A percentile compares a stretch with the other conserved stretches of the same genome.
phyloP scores from a whole-genome alignment of 768 basidiomycete species.

The Podaxis rugospora region DNA sequence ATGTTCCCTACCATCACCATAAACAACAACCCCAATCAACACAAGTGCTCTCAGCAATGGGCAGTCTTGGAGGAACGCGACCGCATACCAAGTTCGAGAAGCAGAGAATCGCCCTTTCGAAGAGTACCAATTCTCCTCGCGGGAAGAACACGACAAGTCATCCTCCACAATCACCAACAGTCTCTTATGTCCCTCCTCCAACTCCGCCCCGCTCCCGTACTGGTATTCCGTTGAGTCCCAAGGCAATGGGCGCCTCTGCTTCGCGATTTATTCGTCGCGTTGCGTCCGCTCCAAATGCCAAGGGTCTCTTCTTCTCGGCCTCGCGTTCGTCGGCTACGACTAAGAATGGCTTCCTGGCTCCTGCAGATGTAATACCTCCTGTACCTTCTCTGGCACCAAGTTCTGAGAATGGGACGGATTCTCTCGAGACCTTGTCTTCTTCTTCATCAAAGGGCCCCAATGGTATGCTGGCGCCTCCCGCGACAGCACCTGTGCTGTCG shows the following conservation, averaged over 20 bases:
- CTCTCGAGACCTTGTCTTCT: constrained; percentile 75
- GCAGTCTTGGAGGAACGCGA: constrained; percentile 23
- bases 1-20: constrained; percentile 28
- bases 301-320: constrained; percentile 73
- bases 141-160: constrained; percentile 37
- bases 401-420: constrained; percentile 61
- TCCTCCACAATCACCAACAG: constrained; percentile 43
- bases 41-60: constrained; percentile 34
- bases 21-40: constrained; percentile 29
- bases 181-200: constrained; percentile 20
- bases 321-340: constrained; percentile 57
- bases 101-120: constrained; percentile 25
- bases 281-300: constrained; percentile 95
- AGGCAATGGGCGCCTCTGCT: constrained; percentile 66
- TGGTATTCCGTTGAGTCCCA: constrained; percentile 58
- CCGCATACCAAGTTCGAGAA: constrained; percentile 43
- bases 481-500: constrained; percentile 28
- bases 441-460: constrained; percentile 58
- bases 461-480: constrained; percentile 37
- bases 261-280: constrained; percentile 92
- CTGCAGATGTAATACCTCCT: constrained; percentile 56
- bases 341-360: constrained; percentile 76
- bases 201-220: constrained; percentile 42
- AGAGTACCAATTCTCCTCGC: constrained; percentile 21
- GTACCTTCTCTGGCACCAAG: constrained; percentile 46